Conservation (phyloP, 495 filamentous ascomycete genomes). For the Talaromyces liani region DNA sequence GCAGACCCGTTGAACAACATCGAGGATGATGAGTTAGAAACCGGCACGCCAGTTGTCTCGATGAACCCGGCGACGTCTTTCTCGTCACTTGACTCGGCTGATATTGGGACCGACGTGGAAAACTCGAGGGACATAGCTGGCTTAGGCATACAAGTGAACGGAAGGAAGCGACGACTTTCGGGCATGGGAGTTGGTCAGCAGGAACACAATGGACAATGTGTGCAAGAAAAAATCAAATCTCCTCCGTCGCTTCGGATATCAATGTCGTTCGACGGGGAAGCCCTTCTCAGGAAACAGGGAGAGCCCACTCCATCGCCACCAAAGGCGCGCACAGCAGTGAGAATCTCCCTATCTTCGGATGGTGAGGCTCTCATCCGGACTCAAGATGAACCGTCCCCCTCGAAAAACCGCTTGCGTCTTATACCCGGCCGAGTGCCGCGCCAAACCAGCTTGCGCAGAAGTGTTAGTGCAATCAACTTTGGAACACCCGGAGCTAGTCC, state of each 20-base stretch:
- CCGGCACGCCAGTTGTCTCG: neutral
- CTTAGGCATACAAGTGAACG: conserved; percentile 1
- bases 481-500: conserved; percentile 25
- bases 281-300: conserved; percentile 62
- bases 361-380: conserved; percentile 42
- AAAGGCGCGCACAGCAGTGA: conserved; percentile 33
- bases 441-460: conserved; percentile 50
- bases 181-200: conserved; percentile 17
- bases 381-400: conserved; percentile 41
- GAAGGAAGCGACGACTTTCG: conserved; percentile 29
- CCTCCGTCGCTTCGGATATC: conserved; percentile 52
- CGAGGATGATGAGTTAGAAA: neutral
- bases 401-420: conserved; percentile 45
- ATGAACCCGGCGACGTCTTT: neutral
- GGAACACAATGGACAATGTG: neutral
- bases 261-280: conserved; percentile 74
- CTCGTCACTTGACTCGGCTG: neutral
- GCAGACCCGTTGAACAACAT: neutral
- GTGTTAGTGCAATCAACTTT: conserved; percentile 48
- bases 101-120: neutral
- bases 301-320: conserved; percentile 66
- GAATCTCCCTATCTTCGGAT: conserved; percentile 45
- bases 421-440: conserved; percentile 44
- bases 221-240: conserved; percentile 20
- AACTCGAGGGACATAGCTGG: neutral